Base-by-base conservation (phyloP, 1,284 basidiomycete genomes). In the Amylostereum chailletii region DNA sequence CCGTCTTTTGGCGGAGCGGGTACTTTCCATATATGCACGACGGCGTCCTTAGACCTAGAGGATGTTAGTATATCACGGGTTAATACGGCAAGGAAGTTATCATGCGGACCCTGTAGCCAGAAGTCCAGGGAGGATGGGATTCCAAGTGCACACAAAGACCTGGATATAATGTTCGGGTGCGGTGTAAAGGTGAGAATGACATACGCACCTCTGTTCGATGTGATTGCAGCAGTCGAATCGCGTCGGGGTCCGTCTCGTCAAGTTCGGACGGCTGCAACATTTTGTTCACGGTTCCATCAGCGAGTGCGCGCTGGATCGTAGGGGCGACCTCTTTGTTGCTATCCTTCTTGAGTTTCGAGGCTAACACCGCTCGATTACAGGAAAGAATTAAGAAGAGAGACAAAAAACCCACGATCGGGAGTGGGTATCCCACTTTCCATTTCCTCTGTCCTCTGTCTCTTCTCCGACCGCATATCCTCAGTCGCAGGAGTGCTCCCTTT, bases 1-100 rank as follows among this genome's bases (percentile, higher is more conserved):
- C 47, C 38, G 50, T 54, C 34, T 51, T 54, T 47, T 38, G 69
- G 62, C 27, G 70, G 66, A 48, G 69, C 66, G 36, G 82, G 77
- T 27, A 90, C 64, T 54, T 82, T 72, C 89, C 89, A 92, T 52
- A 90, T 70, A 52, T 87, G 78, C 9, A 89, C 76, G 6, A 81
- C 71, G 38, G 83, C 80, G 63, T 92, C 87, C 63, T 83, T 86
- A 26, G 88, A 86, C 49, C 86, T 88, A 57, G 27, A 53, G 29
- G 34, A 45, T 40, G 48, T 19, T 30, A 11, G 27, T 39, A 26
- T 43, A 33, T 47, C 48, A 52, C 40, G 53, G 6, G 50, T 50
- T 32, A 38, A 31, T 19, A 19, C 44, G 44, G 40, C 47, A n/a
- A 32, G 10, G 37, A 43, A 38, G 43, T 39, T 8, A 37, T 37